Evolutionary conservation across 2,329 filamentous ascomycete species (phyloP).

Genomic region (Penicillium sp.): DNA sequence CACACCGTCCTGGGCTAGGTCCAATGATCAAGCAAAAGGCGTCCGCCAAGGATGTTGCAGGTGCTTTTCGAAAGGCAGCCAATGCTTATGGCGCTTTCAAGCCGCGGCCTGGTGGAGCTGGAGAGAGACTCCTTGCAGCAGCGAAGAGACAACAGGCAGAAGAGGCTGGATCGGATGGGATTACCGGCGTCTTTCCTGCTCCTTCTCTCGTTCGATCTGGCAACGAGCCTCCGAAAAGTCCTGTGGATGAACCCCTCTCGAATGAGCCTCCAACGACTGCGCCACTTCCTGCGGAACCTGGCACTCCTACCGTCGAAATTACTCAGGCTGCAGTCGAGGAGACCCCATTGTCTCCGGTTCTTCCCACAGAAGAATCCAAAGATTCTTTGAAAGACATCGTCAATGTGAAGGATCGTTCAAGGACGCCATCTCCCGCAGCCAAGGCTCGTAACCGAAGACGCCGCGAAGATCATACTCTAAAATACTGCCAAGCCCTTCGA

Average conservation of each 20-base stretch:
- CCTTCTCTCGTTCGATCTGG: conserved; percentile 50
- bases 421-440: conserved; percentile 37
- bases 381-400: conserved; percentile 23
- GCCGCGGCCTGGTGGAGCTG: conserved; percentile 80
- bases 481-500: conserved; percentile 71
- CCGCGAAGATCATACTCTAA: conserved; percentile 68
- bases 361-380: conserved; percentile 18
- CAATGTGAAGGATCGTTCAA: conserved; percentile 26
- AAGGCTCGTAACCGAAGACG: conserved; percentile 57
- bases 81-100: conserved; percentile 70
- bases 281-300: conserved; percentile 14
- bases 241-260: conserved; percentile 18
- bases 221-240: conserved; percentile 36
- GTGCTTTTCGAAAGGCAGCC: conserved; percentile 74
- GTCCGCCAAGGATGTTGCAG: conserved; percentile 66
- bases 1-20: conserved; percentile 69
- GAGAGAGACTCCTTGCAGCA: conserved; percentile 66
- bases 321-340: conserved; percentile 34
- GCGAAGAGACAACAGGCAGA: conserved; percentile 50
- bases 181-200: conserved; percentile 80
- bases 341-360: conserved; percentile 23
- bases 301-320: conserved; percentile 38
- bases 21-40: conserved; percentile 81
- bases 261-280: conserved; percentile 8
- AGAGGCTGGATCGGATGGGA: conserved; percentile 76